phyloP scores from a whole-genome alignment of 2,329 filamentous ascomycete species.

The Mycosphaerella arachidis region DNA sequence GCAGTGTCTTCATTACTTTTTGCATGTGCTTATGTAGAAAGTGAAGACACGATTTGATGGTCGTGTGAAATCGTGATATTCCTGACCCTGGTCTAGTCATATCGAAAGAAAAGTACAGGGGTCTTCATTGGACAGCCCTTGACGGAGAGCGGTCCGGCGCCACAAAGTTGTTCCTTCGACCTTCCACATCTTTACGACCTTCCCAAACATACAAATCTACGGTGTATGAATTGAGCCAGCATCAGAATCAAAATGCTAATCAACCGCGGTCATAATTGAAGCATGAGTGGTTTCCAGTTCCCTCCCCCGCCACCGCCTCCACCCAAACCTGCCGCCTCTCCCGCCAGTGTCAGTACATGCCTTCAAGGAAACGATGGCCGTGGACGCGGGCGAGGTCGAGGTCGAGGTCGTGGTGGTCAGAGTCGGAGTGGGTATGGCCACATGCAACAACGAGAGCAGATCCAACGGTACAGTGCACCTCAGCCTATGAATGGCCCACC shows the following conservation, averaged over 20 bases:
- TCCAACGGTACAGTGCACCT: neutral
- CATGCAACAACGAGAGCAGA: neutral
- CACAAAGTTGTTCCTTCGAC: neutral
- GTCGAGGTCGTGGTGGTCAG: slow-evolving; percentile 17
- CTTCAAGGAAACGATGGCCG: neutral
- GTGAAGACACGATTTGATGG: neutral
- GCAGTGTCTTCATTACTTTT: neutral
- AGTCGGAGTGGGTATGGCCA: neutral
- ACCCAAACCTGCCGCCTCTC: slow-evolving; percentile 21
- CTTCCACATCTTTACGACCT: neutral
- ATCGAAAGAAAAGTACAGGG: neutral
- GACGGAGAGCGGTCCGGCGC: neutral
- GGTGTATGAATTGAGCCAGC: neutral
- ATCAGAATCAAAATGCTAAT: neutral
- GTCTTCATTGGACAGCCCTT: neutral
- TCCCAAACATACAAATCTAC: neutral
- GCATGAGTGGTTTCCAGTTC: slow-evolving; percentile 38
- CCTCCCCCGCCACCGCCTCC: slow-evolving; percentile 47
- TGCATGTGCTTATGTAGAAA: neutral
- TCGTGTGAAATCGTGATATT: neutral
- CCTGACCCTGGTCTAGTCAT: neutral
- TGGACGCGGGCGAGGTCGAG: slow-evolving; percentile 27
- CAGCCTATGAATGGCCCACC: neutral
- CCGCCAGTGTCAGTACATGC: slow-evolving; percentile 2
- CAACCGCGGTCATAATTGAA: neutral